Conservation (phyloP, 495 filamentous ascomycete genomes). For the Glutinoglossum americanum region DNA sequence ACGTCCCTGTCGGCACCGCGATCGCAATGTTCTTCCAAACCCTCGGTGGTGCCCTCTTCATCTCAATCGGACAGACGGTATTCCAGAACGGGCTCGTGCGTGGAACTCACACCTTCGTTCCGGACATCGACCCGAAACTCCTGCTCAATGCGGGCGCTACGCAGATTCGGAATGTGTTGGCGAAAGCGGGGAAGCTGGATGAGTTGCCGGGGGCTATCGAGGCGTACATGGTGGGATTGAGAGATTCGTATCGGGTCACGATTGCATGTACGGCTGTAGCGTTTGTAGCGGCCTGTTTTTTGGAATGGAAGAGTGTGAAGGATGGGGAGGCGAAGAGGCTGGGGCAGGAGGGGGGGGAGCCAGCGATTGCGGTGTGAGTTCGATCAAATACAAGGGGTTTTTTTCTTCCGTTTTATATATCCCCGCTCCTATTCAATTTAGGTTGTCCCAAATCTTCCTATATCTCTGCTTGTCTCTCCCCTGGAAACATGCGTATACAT, state of each 20-base stretch:
- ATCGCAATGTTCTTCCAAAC: conserved; percentile 5
- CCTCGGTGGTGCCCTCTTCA: conserved; percentile 6
- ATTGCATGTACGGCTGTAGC: conserved; percentile 5
- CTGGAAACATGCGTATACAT: too few species aligned
- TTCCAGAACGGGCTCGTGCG: conserved; percentile 4
- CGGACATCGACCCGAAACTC: conserved; percentile 40
- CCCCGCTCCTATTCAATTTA: too few species aligned
- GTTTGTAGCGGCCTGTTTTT: conserved; percentile 10
- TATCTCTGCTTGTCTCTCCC: too few species aligned
- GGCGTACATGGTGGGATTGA: conserved; percentile 35
- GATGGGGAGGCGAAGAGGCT: conserved; percentile 1
- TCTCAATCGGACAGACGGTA: conserved; percentile 7
- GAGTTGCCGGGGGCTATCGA: conserved; percentile 26
- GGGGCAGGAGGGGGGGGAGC: too few species aligned
- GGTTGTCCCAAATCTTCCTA: too few species aligned
- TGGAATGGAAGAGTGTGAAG: conserved; percentile 21
- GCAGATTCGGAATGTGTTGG: conserved; percentile 56
- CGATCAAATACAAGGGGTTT: too few species aligned
- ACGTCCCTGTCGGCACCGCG: conserved; percentile 7
- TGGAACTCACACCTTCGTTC: background rate
- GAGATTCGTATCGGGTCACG: background rate
- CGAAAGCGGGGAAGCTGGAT: conserved; percentile 12
- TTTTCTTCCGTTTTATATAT: too few species aligned
- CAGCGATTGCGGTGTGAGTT: too few species aligned
- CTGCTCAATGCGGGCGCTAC: conserved; percentile 45